These are phyloP conservation scores for Dendrobium chrysotoxum DNA, from an alignment of 106 monocot genomes.

Conservation along the genomic window DNA sequence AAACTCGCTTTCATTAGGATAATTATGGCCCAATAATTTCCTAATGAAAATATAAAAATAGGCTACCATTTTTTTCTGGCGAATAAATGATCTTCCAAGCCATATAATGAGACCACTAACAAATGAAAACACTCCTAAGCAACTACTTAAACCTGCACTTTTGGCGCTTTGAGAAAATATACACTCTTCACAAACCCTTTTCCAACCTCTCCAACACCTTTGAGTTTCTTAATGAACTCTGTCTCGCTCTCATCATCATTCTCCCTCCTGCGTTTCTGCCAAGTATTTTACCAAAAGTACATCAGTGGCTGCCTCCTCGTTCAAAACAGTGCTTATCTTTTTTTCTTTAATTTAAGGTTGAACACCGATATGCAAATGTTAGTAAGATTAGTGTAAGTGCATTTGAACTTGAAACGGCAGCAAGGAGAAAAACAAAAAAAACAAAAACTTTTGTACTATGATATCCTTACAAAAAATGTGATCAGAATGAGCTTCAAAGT, in stretches of 20 bases:
- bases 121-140: background rate
- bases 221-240: slow-evolving; percentile 21
- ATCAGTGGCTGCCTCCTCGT: background rate
- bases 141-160: slow-evolving; percentile 1
- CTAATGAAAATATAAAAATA: too few species aligned
- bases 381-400: too few species aligned
- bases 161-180: slow-evolving; percentile 38
- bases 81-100: too few species aligned
- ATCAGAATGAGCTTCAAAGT: too few species aligned
- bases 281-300: background rate
- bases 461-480: too few species aligned
- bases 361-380: too few species aligned
- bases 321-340: background rate
- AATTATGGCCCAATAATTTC: background rate
- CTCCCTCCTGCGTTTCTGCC: slow-evolving; percentile 40
- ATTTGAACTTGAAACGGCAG: too few species aligned
- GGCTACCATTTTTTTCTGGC: too few species aligned
- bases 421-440: too few species aligned
- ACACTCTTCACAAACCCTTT: slow-evolving; percentile 59
- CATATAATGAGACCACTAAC: too few species aligned
- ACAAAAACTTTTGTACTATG: too few species aligned
- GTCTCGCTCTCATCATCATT: slow-evolving; percentile 9
- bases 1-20: background rate
- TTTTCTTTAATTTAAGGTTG: too few species aligned
- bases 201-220: slow-evolving; percentile 44